phyloP scores from a whole-genome alignment of 1,284 basidiomycete genomes.

The Fistulinella staudtii region DNA sequence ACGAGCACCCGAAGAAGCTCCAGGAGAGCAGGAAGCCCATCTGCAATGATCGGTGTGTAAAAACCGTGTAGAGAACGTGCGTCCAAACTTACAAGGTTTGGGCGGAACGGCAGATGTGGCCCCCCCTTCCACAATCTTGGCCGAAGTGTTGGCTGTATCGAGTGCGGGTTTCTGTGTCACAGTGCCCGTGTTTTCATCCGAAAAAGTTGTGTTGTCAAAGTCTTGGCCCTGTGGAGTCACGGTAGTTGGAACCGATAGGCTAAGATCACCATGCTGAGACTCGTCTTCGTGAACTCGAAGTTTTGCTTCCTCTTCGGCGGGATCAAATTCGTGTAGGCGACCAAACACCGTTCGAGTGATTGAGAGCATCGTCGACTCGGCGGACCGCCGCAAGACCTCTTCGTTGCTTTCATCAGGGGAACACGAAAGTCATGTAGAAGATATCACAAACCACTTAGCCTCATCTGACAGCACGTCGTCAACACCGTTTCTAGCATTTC shows the following conservation, averaged over 20 bases:
- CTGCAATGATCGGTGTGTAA: constrained; percentile 36
- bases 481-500: constrained; percentile 98
- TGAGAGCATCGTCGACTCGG: constrained; percentile 89
- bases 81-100: constrained; percentile 22
- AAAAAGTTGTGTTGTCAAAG: constrained; percentile 1
- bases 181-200: constrained; percentile 1
- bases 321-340: constrained; percentile 66
- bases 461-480: constrained; percentile 96
- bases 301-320: constrained; percentile 64
- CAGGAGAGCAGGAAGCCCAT: constrained; percentile 89
- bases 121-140: constrained; percentile 8
- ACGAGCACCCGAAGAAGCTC: constrained; percentile 94
- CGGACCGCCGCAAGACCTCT: constrained; percentile 89
- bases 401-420: constrained; percentile 16
- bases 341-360: constrained; percentile 83
- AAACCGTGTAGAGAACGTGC: neutral
- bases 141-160: neutral
- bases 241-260: constrained; percentile 48
- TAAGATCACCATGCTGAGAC: constrained; percentile 52
- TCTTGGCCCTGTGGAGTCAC: constrained; percentile 4
- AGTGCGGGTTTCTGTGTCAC: neutral
- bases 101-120: constrained; percentile 12
- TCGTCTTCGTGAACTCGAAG: constrained; percentile 47
- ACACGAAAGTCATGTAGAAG: constrained; percentile 9
- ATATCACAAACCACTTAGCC: constrained; percentile 77